Evolutionary conservation across 148 eudicot species (phyloP).

Genomic region (Mesembryanthemum crystallinum): DNA sequence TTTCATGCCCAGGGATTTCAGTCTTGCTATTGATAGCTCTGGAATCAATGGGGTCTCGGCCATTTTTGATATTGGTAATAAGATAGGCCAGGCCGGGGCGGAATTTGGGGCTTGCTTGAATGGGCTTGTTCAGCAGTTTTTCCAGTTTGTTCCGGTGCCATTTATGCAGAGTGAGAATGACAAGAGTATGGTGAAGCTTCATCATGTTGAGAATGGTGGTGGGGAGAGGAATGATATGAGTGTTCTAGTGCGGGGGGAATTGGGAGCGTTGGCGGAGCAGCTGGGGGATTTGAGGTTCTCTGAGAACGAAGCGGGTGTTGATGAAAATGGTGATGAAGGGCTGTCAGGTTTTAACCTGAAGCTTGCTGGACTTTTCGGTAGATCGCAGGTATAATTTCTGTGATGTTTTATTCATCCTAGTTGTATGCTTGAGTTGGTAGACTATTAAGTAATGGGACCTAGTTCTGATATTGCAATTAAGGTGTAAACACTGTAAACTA

Average conservation of each 20-base stretch:
- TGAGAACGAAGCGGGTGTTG: constrained; percentile 41
- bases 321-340: constrained; percentile 50
- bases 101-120: constrained; percentile 73
- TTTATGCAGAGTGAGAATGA: constrained; percentile 52
- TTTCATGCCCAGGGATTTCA: constrained; percentile 56
- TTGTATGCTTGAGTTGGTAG: neutral
- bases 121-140: constrained; percentile 76
- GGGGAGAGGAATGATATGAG: constrained; percentile 37
- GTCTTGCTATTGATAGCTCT: constrained; percentile 42
- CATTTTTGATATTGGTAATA: constrained; percentile 71
- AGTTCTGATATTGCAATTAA: neutral
- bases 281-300: constrained; percentile 54
- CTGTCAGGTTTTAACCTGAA: constrained; percentile 52
- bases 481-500: neutral
- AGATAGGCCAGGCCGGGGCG: constrained; percentile 77
- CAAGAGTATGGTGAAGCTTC: constrained; percentile 32
- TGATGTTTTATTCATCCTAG: neutral
- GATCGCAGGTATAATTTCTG: constrained; percentile 54
- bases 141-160: constrained; percentile 56
- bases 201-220: constrained; percentile 35
- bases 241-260: constrained; percentile 52
- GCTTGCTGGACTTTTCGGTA: constrained; percentile 55
- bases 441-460: neutral
- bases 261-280: constrained; percentile 62
- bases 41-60: constrained; percentile 61